phyloP scores from a whole-genome alignment of 2,329 filamentous ascomycete species.

The Exophiala mesophila region DNA sequence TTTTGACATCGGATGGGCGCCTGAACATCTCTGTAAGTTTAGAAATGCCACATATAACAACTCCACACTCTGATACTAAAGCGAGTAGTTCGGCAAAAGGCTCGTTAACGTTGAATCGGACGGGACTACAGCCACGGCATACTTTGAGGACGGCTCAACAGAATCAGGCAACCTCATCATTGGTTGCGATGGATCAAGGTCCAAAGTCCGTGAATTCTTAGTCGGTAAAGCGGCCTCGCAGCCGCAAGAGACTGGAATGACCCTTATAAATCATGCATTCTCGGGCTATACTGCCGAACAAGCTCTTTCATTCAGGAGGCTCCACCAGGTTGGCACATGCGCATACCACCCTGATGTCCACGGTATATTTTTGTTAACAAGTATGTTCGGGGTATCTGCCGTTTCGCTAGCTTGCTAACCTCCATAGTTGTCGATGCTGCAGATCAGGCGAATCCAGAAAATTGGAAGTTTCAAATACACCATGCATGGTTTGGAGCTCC shows the following conservation, averaged over 20 bases:
- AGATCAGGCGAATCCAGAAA: slow-evolving; percentile 30
- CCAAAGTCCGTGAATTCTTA: slow-evolving; percentile 22
- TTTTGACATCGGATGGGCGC: slow-evolving; percentile 32
- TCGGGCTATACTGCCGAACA: slow-evolving; percentile 8
- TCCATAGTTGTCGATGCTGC: slow-evolving; percentile 32
- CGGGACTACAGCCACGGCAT: slow-evolving; percentile 3
- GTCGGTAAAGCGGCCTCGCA: slow-evolving; percentile 12
- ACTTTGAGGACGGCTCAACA: slow-evolving; percentile 18
- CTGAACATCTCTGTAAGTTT: slow-evolving; percentile 21
- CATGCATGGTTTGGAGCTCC: slow-evolving; percentile 9
- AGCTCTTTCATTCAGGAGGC: slow-evolving; percentile 3
- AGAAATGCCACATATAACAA: too few species aligned
- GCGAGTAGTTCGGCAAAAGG: slow-evolving; percentile 4
- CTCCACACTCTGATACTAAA: too few species aligned
- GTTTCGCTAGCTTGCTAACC: neutral
- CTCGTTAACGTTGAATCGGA: neutral
- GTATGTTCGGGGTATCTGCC: neutral
- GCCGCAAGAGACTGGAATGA: slow-evolving; percentile 6
- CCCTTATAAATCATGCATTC: slow-evolving; percentile 6
- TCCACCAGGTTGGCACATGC: slow-evolving; percentile 2
- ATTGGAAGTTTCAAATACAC: slow-evolving; percentile 33
- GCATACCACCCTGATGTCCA: slow-evolving; percentile 4
- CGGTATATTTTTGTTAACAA: slow-evolving; percentile 10
- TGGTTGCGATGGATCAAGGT: slow-evolving; percentile 28
- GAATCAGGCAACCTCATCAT: slow-evolving; percentile 22